Evolutionary conservation across 306 rosid species (phyloP), one percentile per base, ranked within the genome.

Genomic region (Gillenia trifoliata): DNA sequence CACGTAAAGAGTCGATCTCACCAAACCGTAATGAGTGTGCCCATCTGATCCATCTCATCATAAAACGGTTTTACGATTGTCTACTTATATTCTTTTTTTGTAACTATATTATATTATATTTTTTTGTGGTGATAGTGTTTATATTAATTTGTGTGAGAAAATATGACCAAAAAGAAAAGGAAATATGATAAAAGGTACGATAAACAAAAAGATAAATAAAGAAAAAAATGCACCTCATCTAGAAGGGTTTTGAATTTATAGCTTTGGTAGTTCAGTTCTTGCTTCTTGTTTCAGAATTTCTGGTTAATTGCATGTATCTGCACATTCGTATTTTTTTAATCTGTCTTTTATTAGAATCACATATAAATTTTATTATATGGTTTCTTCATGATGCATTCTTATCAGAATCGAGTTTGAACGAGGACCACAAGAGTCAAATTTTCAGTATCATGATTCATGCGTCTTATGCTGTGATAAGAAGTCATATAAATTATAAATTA

Each of bases 201-300:
- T n/a, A 25, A 11, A n/a, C 0, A 52, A 25, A 57, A 23, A 25
- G 19, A 60, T n/a, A 23, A 71, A 11, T 3, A 26, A 33, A 70
- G 10, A 40, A 15, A 34, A 47, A 47, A 0, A 45, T 68, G 43
- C 61, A 50, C 8, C 33, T 71, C 65, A 56, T 71, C 36, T 56
- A 25, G 75, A 71, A 71, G 75, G n/a, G 5, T 19, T 71, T 71
- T 23, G 25, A 71, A 23, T 15, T 71, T 34, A 29, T 62, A 20
- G 6, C 3, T 16, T 29, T 16, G n/a, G 38, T 29, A 15, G 19
- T 59, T 26, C 28, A 12, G 33, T 26, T 59, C 64, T 59, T 59
- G 64, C 60, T 5, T 7, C 60, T 22, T 54, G 60, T 26, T 54
- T 4, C 60, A 54, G 10, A 11, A 11, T 47, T 47, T 47, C 17